Evolutionary conservation across 2,329 filamentous ascomycete genomes (phyloP), one percentile per base, ranked within the genome.

Genomic region (Erysiphe neolycopersici): DNA sequence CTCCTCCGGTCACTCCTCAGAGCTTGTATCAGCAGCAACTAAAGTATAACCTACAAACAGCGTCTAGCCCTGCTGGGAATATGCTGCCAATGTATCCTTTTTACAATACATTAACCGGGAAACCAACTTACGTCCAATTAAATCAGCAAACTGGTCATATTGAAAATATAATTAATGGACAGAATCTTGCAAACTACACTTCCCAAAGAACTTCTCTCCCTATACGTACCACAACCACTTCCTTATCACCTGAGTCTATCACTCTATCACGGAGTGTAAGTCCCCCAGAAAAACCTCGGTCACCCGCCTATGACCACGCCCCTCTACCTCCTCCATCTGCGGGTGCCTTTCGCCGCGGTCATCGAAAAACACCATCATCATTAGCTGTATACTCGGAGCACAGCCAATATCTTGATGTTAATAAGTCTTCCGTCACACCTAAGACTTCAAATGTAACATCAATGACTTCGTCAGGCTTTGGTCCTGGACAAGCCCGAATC

Each of bases 341-440:
- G 50, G 89, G 85, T 54, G 83, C 84, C 38, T 93, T 93, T 68
- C 85, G 85, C 48, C 82, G 84, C 46, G 80, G 82, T 45, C 87
- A 95, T 62, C 89, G 91, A 68, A 94, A 94, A 70, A 73, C 73
- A 11, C 72, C 75, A 18, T 42, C 40, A 3, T 92, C 87, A 3
- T 47, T 55, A 49, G 71, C 76, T 33, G 64, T 55, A 36, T 47
- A 48, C 18, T 49, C 48, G 19, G 54, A 56, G 26, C 48, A 51
- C 10, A 40, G 48, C 5, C 9, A 41, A 13, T n/a, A 45, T 6
- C 29, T 51, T 32, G 55, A 57, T 19, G 59, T 59, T 1, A 66
- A 66, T 41, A 74, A 69, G 58, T 71, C 71, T 22, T 65, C 73
- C 35, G 80, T 68, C 42, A 43, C 70, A 0, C 81, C 82, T 45